Base-by-base conservation (phyloP, 202 grass and related monocot species). In the Miscanthus sacchariflorus region DNA sequence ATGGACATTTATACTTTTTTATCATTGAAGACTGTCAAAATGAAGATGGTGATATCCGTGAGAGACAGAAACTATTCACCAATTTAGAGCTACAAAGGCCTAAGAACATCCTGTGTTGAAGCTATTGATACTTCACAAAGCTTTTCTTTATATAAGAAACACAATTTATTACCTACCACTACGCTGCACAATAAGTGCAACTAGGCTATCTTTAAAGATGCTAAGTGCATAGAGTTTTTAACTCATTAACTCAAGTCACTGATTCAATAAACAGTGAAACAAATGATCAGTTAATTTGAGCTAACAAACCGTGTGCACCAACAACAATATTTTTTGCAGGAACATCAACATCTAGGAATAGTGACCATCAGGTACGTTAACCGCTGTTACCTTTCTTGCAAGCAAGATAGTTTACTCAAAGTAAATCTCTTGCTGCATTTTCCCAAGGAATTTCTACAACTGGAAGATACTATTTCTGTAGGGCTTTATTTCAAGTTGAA, bases 31-130 rank as follows among this genome's bases (percentile, higher is more conserved):
- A 11, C 23, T 27, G 4, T 65, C 10, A 65, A 65, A 65, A 65
- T 27, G 23, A 65, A 65, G 10, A 65, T 65, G 61, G 61, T 65
- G 61, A 65, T 25, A 65, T 27, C 23, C 5, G 23, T 27, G 11
- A 65, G 23, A 61, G 49, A 52, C 3, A 27, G 1, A 65, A 65
- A 27, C 2, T 27, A 27, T 65, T 2, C 23, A 65, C 23, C 24
- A 65, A 65, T 65, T 65, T 27, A 65, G 63, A 65, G 63, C 63
- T 65, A 65, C 63, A 65, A 65, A 25, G 23, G 63, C 63, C 11
- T 6, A 65, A 27, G 63, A 65, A 65, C 63, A 65, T 65, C 24
- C 63, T 13, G 0, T 27, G 24, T 27, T 65, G 11, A 1, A 27
- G 63, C 63, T 27, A 65, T 27, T 27, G 24, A 13, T 27, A 27